These are phyloP conservation scores for Noccaea caerulescens DNA, from an alignment of 345 rosid species.

Conservation along the genomic window DNA sequence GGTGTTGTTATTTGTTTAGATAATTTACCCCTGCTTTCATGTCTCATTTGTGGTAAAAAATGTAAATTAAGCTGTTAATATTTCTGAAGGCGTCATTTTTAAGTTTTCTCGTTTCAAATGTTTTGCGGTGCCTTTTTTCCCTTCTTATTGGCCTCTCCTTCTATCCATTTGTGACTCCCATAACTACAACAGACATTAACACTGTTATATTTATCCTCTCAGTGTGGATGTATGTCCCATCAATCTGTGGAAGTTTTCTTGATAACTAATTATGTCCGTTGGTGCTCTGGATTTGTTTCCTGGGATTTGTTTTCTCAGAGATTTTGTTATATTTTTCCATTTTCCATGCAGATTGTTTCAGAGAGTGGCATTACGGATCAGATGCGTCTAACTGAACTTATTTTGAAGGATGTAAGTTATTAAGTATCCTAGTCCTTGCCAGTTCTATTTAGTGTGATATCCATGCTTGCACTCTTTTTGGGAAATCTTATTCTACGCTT, in stretches of 20 bases:
- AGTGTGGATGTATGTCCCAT: conserved; percentile 10
- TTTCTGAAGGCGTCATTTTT: conserved; percentile 1
- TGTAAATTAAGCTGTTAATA: conserved; percentile 10
- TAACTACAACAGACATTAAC: not conserved
- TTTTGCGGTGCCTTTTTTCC: conserved; percentile 20
- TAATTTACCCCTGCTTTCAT: not conserved
- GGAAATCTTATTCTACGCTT: conserved; percentile 28
- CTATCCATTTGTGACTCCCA: conserved; percentile 22
- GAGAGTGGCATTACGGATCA: conserved; percentile 96
- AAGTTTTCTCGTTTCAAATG: conserved; percentile 7
- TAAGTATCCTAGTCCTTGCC: conserved; percentile 11
- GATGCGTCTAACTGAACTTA: conserved; percentile 74
- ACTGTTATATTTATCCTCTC: conserved; percentile 22
- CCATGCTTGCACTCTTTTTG: conserved; percentile 2
- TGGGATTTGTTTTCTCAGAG: conserved; percentile 56
- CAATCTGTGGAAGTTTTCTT: conserved; percentile 12
- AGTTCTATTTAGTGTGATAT: conserved; percentile 9
- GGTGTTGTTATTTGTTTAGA: too few relatives aligned
- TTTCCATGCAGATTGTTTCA: conserved; percentile 56
- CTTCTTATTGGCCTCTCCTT: not conserved
- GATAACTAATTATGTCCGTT: conserved; percentile 13
- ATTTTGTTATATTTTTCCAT: conserved; percentile 37
- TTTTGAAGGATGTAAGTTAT: conserved; percentile 78
- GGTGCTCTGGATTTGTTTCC: conserved; percentile 15
- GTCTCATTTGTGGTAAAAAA: conserved; percentile 9